phyloP scores from a whole-genome alignment of 768 basidiomycete genomes.

The Collybiopsis confluens region DNA sequence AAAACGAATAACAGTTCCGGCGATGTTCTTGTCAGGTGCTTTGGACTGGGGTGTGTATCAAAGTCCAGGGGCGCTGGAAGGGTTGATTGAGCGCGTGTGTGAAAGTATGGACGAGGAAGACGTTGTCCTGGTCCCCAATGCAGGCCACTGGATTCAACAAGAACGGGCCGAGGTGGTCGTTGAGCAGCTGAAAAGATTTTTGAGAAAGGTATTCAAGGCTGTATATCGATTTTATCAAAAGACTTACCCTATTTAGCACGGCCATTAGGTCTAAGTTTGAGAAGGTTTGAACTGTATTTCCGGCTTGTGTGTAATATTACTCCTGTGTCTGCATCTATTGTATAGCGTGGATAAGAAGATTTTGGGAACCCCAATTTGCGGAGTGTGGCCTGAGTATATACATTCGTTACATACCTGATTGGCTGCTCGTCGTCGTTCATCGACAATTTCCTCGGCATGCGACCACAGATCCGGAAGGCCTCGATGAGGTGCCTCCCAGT shows the following conservation, averaged over 20 bases:
- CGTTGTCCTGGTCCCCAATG: slow-evolving; percentile 48
- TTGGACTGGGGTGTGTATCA: slow-evolving; percentile 64
- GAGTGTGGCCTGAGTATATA: background rate
- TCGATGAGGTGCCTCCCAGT: slow-evolving; percentile 31
- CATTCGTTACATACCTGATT: background rate
- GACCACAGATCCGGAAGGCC: slow-evolving; percentile 25
- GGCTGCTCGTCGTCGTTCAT: background rate
- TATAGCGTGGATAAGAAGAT: background rate
- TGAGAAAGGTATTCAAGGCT: slow-evolving; percentile 19
- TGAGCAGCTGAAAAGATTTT: slow-evolving; percentile 34
- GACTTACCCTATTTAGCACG: background rate
- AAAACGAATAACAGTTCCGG: slow-evolving; percentile 45
- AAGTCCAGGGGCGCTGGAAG: slow-evolving; percentile 40
- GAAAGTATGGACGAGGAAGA: slow-evolving; percentile 35
- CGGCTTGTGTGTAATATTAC: background rate
- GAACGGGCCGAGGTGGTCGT: slow-evolving; percentile 44
- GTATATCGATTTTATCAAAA: background rate
- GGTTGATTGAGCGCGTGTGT: slow-evolving; percentile 36
- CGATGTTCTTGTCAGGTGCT: slow-evolving; percentile 52
- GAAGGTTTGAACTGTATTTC: background rate
- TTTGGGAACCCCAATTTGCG: background rate
- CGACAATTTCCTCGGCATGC: slow-evolving; percentile 26
- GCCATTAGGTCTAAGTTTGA: background rate
- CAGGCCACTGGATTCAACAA: slow-evolving; percentile 66
- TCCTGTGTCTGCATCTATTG: background rate